Conservation (phyloP, 495 filamentous ascomycete species). For the Tetracladium marchalianum region DNA sequence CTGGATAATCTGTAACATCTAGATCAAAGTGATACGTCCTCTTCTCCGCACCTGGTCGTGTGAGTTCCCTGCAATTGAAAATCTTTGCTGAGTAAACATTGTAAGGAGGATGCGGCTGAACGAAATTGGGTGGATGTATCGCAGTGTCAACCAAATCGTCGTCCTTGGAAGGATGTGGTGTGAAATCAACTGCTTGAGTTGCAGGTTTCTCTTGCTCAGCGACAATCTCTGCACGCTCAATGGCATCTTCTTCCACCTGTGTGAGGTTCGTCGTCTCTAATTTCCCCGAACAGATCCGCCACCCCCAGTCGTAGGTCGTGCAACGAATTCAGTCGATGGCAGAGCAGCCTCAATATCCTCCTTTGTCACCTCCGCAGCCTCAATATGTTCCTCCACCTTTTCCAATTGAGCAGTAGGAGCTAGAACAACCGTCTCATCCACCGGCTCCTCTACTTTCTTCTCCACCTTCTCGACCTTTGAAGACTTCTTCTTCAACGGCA, state of each 20-base stretch:
- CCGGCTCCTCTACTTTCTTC: too few relatives aligned
- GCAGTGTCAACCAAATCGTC: slow-evolving; percentile 26
- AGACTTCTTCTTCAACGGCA: slow-evolving; percentile 27
- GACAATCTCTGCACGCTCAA: too few relatives aligned
- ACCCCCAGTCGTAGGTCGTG: too few relatives aligned
- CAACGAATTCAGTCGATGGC: too few relatives aligned
- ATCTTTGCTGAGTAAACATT: slow-evolving; percentile 81
- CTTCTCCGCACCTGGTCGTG: slow-evolving; percentile 86
- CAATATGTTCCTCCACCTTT: too few relatives aligned
- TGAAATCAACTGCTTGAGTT: slow-evolving; percentile 29
- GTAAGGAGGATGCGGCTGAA: slow-evolving; percentile 92
- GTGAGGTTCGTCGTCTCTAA: too few relatives aligned
- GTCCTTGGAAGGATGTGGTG: slow-evolving; percentile 25
- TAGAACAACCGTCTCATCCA: too few relatives aligned
- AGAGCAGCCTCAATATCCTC: too few relatives aligned
- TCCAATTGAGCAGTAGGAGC: too few relatives aligned
- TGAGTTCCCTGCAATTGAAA: slow-evolving; percentile 74
- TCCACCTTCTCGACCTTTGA: not conserved
- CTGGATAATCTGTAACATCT: slow-evolving; percentile 91
- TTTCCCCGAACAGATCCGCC: not conserved
- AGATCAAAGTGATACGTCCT: slow-evolving; percentile 95
- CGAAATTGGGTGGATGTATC: slow-evolving; percentile 73
- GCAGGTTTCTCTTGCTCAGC: not conserved
- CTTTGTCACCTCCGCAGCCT: too few relatives aligned
- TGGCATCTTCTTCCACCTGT: too few relatives aligned